Conservation (phyloP, 495 filamentous ascomycete genomes). For the Tetracladium setigerum region DNA sequence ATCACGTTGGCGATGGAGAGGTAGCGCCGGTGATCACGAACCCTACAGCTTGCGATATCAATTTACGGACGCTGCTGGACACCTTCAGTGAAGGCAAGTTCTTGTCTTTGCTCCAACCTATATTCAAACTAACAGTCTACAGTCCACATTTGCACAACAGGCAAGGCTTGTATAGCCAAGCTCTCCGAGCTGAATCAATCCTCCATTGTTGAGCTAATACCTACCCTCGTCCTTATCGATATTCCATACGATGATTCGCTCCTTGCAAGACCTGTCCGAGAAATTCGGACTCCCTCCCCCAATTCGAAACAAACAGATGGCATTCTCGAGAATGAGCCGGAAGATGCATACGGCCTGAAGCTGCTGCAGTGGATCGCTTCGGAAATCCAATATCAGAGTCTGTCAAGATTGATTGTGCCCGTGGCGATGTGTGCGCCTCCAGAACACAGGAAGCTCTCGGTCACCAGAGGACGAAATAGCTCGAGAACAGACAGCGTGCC, state of each 20-base stretch:
- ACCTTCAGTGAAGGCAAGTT: conserved; percentile 42
- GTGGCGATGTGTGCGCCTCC: conserved; percentile 51
- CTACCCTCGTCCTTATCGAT: conserved; percentile 71
- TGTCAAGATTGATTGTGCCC: conserved; percentile 67
- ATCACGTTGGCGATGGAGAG: conserved; percentile 23
- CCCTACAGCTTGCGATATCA: conserved; percentile 30
- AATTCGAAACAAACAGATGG: conserved; percentile 28
- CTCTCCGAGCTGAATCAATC: conserved; percentile 59
- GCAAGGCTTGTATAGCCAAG: conserved; percentile 61
- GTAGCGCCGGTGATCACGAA: conserved; percentile 6
- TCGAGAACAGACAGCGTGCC: conserved; percentile 3
- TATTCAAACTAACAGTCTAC: conserved; percentile 14
- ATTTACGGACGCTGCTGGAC: conserved; percentile 36
- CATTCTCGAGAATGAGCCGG: conserved; percentile 29
- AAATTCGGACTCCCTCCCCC: conserved; percentile 32
- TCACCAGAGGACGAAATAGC: conserved; percentile 1
- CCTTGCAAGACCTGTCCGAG: conserved; percentile 21
- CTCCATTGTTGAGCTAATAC: conserved; percentile 53
- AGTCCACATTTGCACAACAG: conserved; percentile 71
- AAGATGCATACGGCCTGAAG: conserved; percentile 51
- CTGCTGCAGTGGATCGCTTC: conserved; percentile 61
- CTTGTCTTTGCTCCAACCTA: conserved; percentile 1
- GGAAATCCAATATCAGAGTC: conserved; percentile 61
- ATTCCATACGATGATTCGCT: conserved; percentile 48
- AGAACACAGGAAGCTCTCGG: conserved; percentile 2